Evolutionary conservation across 2,329 filamentous ascomycete species (phyloP).

Genomic region (Cladophialophora yegresii): DNA sequence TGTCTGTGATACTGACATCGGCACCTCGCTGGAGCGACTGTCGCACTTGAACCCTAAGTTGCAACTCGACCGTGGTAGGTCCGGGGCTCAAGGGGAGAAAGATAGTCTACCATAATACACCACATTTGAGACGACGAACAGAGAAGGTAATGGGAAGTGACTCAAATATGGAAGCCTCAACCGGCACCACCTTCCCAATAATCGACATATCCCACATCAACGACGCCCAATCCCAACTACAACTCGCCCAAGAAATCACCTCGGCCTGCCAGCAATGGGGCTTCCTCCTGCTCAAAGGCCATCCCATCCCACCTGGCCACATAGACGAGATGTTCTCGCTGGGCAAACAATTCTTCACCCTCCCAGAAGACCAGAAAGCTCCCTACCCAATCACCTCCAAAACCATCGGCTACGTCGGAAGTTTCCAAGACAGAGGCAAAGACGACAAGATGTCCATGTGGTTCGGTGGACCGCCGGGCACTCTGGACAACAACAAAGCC

Average conservation of each 20-base stretch:
- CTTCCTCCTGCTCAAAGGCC: slow-evolving; percentile 67
- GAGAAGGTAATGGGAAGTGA: background rate
- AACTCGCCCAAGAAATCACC: slow-evolving; percentile 72
- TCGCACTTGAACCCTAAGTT: background rate
- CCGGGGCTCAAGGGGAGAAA: background rate
- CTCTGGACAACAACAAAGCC: slow-evolving; percentile 17
- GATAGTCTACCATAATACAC: background rate
- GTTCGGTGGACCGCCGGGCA: slow-evolving; percentile 32
- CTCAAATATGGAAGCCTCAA: background rate
- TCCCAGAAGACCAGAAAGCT: slow-evolving; percentile 61
- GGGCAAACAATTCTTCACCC: slow-evolving; percentile 70
- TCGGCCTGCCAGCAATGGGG: slow-evolving; percentile 79
- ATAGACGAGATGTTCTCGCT: slow-evolving; percentile 64
- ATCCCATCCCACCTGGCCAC: slow-evolving; percentile 64
- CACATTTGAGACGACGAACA: background rate
- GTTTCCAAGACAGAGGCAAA: slow-evolving; percentile 31
- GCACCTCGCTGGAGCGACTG: background rate
- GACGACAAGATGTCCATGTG: slow-evolving; percentile 37
- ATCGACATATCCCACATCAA: slow-evolving; percentile 23
- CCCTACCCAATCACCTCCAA: slow-evolving; percentile 34
- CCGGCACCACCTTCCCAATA: background rate
- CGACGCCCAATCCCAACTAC: slow-evolving; percentile 43
- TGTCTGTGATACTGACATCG: background rate
- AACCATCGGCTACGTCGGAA: slow-evolving; percentile 32
- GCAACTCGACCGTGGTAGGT: background rate